Percentiles rank a stretch among this genome's conserved stretches.
These are phyloP conservation scores for Yarrowia deformans DNA, from an alignment of 805 yeast genomes.

Conservation along the genomic window DNA sequence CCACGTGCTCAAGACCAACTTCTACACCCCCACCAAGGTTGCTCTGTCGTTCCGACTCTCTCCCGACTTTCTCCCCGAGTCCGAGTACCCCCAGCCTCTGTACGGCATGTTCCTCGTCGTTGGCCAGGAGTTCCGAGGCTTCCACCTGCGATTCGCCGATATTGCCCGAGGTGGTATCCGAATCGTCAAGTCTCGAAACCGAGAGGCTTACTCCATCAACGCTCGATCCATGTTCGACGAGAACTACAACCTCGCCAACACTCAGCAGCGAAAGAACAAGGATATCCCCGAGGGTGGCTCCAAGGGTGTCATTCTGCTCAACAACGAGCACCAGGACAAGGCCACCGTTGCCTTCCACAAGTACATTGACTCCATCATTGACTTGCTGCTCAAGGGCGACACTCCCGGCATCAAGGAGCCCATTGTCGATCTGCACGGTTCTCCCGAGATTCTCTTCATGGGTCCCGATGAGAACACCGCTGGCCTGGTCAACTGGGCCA, in stretches of 20 bases:
- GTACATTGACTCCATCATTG: constrained; percentile 90
- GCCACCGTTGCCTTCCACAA: constrained; percentile 88
- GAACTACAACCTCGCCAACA: constrained; percentile 91
- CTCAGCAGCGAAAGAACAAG: constrained; percentile 96
- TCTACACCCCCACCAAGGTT: constrained; percentile 90
- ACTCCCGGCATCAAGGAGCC: constrained; percentile 80
- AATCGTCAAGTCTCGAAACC: constrained; percentile 84
- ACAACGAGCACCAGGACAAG: constrained; percentile 73
- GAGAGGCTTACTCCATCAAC: constrained; percentile 84
- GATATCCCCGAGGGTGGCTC: constrained; percentile 99
- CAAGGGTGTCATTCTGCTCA: constrained; percentile 89
- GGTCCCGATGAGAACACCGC: constrained; percentile 99
- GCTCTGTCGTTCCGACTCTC: constrained; percentile 92
- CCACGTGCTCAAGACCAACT: constrained; percentile 89
- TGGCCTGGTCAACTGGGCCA: constrained; percentile 95
- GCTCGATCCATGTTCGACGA: constrained; percentile 92
- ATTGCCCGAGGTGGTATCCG: constrained; percentile 98
- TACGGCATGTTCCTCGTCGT: constrained; percentile 95
- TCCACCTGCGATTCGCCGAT: constrained; percentile 96
- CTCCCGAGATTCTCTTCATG: constrained; percentile 90
- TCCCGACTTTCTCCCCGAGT: constrained; percentile 80
- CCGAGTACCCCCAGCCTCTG: constrained; percentile 92
- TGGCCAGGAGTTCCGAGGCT: constrained; percentile 96
- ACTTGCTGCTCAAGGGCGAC: constrained; percentile 73
- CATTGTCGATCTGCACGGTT: constrained; percentile 81